Percentiles rank a stretch among this genome's conserved stretches.
These are phyloP conservation scores for Blastocystis sp. DNA, from an alignment of 352 stramenopile species.

Conservation along the genomic window DNA sequence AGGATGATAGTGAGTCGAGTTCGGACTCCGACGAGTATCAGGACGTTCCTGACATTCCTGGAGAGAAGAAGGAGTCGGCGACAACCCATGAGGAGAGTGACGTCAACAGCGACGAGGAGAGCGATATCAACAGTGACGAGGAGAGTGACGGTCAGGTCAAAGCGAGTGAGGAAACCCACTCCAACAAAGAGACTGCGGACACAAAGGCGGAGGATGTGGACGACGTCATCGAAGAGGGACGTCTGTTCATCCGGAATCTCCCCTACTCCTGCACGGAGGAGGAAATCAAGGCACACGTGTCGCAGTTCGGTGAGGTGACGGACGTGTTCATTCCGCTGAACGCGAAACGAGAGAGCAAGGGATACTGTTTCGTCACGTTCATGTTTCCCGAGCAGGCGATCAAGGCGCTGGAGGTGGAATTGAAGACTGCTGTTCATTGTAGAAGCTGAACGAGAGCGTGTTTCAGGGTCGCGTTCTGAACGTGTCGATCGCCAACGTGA, in stretches of 20 bases:
- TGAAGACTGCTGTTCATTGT: not conserved
- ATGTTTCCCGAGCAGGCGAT: conserved; percentile 77
- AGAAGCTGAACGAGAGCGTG: conserved; percentile 75
- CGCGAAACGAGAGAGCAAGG: conserved; percentile 83
- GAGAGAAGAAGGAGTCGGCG: not conserved
- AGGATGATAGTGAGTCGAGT: not conserved
- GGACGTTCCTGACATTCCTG: conserved; percentile 1
- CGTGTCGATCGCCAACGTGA: conserved; percentile 76
- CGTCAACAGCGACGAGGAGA: conserved; percentile 47
- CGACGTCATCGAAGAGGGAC: conserved; percentile 58
- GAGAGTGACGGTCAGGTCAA: conserved; percentile 13
- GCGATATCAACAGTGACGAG: conserved; percentile 61
- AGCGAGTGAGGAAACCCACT: conserved; percentile 3
- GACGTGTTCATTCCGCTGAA: conserved; percentile 90
- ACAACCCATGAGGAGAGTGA: not conserved
- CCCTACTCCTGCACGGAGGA: conserved; percentile 88
- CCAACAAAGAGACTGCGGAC: conserved; percentile 47
- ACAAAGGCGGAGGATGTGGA: not conserved
- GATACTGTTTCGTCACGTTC: conserved; percentile 91
- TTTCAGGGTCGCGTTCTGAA: conserved; percentile 89
- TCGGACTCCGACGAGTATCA: not conserved
- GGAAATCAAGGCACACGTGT: conserved; percentile 81
- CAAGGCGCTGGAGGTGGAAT: conserved; percentile 66
- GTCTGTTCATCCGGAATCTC: conserved; percentile 92
- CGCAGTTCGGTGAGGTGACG: conserved; percentile 71